Base-by-base conservation (phyloP, 768 basidiomycete genomes). In the Tremella mesenterica region DNA sequence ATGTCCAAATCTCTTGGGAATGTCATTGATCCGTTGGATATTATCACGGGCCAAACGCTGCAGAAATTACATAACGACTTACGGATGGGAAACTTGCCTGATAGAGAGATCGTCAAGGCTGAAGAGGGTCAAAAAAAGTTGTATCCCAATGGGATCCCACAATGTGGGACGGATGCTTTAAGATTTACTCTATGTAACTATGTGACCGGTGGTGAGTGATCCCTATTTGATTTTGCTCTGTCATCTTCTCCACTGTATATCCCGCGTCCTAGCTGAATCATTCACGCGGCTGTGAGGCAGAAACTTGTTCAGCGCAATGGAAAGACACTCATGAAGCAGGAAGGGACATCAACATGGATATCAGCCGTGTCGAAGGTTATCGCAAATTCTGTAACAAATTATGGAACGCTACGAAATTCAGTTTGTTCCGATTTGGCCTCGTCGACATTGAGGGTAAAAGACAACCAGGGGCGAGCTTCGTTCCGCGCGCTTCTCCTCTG, bases 381-480 rank as follows among this genome's bases (percentile, higher is more conserved):
- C 83, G 95, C 74, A 97, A 97, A 75, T 99, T 99, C 78, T 97
- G 95, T 78, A 99, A 99, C 78, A 97, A 97, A 78, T 83, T 97
- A 25, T 97, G 93, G 80, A 99, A 99, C 69, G 95, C 95, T 1
- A 96, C 91, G 44, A 92, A 92, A 74, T 97, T 99, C 64, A 93
- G 92, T n/a, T 90, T 97, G 86, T 82, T 96, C 73, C 93, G 93
- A 76, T 78, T 99, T 28, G 91, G 90, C 52, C 82, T 71, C 30
- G 66, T 73, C 48, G 65, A 71, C 39, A 57, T 73, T 16, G 69
- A 69, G 10, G 71, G 71, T 50, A 53, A 55, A 16, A 49, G 69
- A 23, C 63, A 63, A 44, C 9, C 26, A 3, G 50, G 65, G 27
- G 61, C 82, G 34, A 74, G 78, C 36, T 97, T 95, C 63, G 81